These are phyloP conservation scores for Pichia cabralensis DNA, from an alignment of 805 yeast species.

Conservation along the genomic window DNA sequence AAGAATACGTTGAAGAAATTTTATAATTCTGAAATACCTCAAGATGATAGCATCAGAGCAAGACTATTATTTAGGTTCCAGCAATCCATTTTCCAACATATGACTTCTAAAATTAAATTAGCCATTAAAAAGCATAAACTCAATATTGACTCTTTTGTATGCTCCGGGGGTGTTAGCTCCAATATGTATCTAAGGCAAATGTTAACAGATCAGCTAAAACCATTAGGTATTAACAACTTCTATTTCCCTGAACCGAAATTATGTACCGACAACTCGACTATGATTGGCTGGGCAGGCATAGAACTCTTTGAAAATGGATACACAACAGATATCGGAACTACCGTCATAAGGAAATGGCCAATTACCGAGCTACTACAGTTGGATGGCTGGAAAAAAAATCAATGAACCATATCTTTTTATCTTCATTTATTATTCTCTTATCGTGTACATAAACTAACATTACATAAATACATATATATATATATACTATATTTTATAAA, in stretches of 20 bases:
- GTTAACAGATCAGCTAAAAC: constrained; percentile 27
- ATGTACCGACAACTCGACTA: constrained; percentile 92
- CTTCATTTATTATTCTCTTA: no score
- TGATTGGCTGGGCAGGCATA: constrained; percentile 98
- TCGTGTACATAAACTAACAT: neutral
- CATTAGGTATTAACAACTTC: constrained; percentile 29
- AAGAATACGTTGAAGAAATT: constrained; percentile 20
- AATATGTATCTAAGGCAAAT: constrained; percentile 46
- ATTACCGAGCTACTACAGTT: constrained; percentile 38
- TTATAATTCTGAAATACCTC: constrained; percentile 12
- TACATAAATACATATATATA: neutral
- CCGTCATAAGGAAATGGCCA: constrained; percentile 84
- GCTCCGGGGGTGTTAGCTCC: constrained; percentile 94
- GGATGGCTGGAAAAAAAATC: constrained; percentile 38
- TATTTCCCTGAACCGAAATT: constrained; percentile 60
- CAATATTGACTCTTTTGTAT: constrained; percentile 45
- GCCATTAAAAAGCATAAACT: constrained; percentile 34
- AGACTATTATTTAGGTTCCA: constrained; percentile 53
- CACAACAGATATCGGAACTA: constrained; percentile 41
- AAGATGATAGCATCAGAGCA: constrained; percentile 23
- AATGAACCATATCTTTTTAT: neutral
- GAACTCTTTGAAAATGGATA: constrained; percentile 58
- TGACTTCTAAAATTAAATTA: constrained; percentile 50
- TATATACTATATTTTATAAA: neutral
- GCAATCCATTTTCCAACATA: constrained; percentile 59